phyloP scores from a whole-genome alignment of 2,329 filamentous ascomycete genomes.

The Herpotrichia juniperi region DNA sequence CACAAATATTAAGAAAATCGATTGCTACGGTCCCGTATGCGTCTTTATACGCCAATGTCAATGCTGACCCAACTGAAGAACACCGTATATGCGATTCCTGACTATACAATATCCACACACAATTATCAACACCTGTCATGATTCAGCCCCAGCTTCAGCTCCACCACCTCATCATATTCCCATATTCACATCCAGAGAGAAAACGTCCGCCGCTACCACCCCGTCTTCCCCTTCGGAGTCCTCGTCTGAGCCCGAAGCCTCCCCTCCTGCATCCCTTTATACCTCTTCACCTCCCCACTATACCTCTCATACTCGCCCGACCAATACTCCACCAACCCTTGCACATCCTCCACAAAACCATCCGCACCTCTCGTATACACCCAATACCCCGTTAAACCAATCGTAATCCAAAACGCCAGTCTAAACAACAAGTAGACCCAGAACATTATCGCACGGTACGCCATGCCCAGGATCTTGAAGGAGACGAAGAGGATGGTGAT shows the following conservation, averaged over 20 bases:
- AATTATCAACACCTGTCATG: no score
- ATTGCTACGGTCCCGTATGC: not conserved
- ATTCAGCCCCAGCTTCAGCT: no score
- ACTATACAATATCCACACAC: no score
- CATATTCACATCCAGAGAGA: no score
- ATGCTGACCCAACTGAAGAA: not conserved
- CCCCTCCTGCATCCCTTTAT: conserved; percentile 28
- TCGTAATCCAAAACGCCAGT: conserved; percentile 67
- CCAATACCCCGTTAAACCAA: conserved; percentile 63
- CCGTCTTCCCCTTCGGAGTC: not conserved
- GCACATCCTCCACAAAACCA: conserved; percentile 66
- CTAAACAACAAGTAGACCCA: conserved; percentile 73
- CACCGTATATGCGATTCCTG: not conserved
- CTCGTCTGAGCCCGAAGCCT: not conserved
- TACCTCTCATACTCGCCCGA: conserved; percentile 45
- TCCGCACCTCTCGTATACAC: conserved; percentile 67
- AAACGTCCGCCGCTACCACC: not conserved
- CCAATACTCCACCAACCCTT: conserved; percentile 44
- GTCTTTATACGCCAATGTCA: not conserved
- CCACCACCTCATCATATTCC: no score
- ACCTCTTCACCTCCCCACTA: conserved; percentile 33
- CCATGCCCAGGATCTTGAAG: conserved; percentile 69
- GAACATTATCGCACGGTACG: conserved; percentile 75
- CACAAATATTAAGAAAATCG: not conserved
- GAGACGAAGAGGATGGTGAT: conserved; percentile 68